Evolutionary conservation across 805 yeast species (phyloP), one percentile per base, ranked within the genome.

Genomic region (Naumovozyma castellii): DNA sequence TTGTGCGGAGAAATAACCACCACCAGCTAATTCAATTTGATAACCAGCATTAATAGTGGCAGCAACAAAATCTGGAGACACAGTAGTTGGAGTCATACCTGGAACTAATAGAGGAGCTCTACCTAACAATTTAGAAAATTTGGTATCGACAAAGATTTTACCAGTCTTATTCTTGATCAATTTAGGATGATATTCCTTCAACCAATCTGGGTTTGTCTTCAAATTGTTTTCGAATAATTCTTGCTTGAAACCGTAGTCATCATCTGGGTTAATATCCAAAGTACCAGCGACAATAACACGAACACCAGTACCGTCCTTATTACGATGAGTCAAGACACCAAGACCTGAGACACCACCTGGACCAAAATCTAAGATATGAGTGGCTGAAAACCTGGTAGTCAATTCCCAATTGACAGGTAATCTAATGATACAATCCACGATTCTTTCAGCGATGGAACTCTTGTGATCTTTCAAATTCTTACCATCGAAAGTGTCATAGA

Each of bases 71-170:
- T 84, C 88, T 35, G 97, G 92, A 50, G 84, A 81, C 42, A 88
- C 97, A 25, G 98, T 92, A 34, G 95, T 78, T 61, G 99, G 99
- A 32, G 98, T 92, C 99, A 92, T 92, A 70, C 98, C 99, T 30
- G 99, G 95, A 51, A 92, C 92, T 81, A 94, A 81, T 51, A 92
- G 69, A 44, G 98, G 99, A 46, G 98, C 88, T 66, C 87, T 84
- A 46, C 97, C 95, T 47, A 92, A 68, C 53, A 92, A 73, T 62
- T 88, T 75, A 38, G 95, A 84, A 67, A 90, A 87, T 67, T 87
- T 88, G 53, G 99, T 92, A 64, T 88, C 94, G 43, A 92, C 96
- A 57, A 68, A 86, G 36, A 81, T 69, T 62, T 84, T 80, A 51
- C 86, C 88, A 39, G 71, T 68, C 43, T 68, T 67, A 47, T 85